Evolutionary conservation across 2,329 filamentous ascomycete species (phyloP).

Genomic region (Neobulgaria alba): DNA sequence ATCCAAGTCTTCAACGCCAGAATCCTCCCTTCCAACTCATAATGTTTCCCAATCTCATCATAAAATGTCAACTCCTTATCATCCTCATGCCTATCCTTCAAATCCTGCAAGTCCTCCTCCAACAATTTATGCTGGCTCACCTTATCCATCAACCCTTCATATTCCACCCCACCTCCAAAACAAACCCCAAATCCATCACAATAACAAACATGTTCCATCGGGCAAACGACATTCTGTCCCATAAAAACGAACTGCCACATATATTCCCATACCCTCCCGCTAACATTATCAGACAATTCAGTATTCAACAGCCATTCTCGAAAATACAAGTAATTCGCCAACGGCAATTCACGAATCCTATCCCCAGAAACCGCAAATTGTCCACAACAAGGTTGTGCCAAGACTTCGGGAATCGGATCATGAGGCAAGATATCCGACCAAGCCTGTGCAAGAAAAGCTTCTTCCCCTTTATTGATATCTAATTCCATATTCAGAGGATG

Average conservation of each 20-base stretch:
- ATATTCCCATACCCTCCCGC: constrained; percentile 55
- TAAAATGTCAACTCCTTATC: neutral
- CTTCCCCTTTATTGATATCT: constrained; percentile 33
- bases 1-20: constrained; percentile 13
- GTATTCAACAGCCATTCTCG: no score
- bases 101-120: constrained; percentile 4
- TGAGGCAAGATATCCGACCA: no score
- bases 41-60: constrained; percentile 1
- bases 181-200: constrained; percentile 28
- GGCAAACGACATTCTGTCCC: constrained; percentile 32
- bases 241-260: constrained; percentile 59
- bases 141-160: constrained; percentile 8
- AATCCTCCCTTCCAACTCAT: constrained; percentile 12
- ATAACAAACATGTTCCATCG: constrained; percentile 23
- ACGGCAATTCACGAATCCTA: no score
- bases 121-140: constrained; percentile 3
- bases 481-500: constrained; percentile 31
- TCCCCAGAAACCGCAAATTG: no score
- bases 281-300: constrained; percentile 45
- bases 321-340: no score
- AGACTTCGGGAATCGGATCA: no score
- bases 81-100: constrained; percentile 5
- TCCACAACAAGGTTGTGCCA: no score
- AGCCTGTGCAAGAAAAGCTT: constrained; percentile 34
- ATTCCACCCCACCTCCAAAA: constrained; percentile 24